Evolutionary conservation across 1,139 yeast genomes (phyloP), one percentile per base, ranked within the genome.

Genomic region (Debaryomycetaceae sp.): DNA sequence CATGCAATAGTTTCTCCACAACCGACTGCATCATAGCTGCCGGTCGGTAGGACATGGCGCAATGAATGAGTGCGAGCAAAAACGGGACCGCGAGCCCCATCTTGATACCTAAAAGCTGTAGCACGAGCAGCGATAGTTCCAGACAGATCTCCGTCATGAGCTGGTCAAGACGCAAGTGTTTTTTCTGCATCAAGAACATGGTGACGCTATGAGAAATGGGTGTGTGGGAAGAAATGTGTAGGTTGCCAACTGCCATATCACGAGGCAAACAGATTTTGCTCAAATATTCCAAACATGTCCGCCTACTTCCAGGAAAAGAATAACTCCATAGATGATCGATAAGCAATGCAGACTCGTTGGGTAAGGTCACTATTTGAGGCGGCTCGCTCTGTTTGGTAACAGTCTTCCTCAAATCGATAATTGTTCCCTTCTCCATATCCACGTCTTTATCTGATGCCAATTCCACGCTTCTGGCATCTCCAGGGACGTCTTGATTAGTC

Each of bases 21-120:
- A 71, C 51, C 4, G 45, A 33, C 18, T 49, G 44, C 22, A 53
- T 53, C 5, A 74, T 58, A 0, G 83, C 83, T 29, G 68, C 63
- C 0, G 79, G 74, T 36, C 77, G 59, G 45, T 73, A 77, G 25
- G 53, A 59, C 10, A 76, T 49, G 2, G 74, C 44, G 31, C 72
- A 71, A 37, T 71, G 68, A 27, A 77, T 52, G 23, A 77, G 43
- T 1, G 76, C 56, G 3, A 76, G 44, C 13, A 77, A 37, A 44
- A 73, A 73, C 2, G 85, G 83, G 1, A 73, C 57, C 1, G 72
- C 42, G 3, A 62, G 35, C 4, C 62, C 40, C 4, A 40, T 46
- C 4, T 55, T 47, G 10, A 38, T 43, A 2, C 37, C 32, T 12
- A 53, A 35, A 26, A 62, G 39, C 13, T 37, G 36, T 11, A 49